Base-by-base conservation (phyloP, 2,329 filamentous ascomycete species). In the Fusarium domesticum region DNA sequence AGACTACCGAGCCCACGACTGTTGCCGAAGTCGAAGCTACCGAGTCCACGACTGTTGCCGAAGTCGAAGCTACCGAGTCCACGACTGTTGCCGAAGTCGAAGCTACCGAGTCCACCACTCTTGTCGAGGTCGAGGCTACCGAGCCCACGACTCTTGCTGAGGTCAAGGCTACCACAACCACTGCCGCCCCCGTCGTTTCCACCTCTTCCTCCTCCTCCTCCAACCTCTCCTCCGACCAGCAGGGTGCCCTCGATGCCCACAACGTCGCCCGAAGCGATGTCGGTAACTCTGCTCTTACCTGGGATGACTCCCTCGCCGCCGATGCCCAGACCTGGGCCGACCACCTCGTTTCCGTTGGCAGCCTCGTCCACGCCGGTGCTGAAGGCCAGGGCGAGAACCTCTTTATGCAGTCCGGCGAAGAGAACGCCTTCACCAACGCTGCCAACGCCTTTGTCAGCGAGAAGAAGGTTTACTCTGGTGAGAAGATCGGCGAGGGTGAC, bases 301-400 rank as follows among this genome's bases (percentile, higher is more conserved):
- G 57, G 57, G 56, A 59, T 18, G 48, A 42, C 11, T 18, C 30
- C n/a, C 57, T 59, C 18, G 54, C 51, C 19, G 38, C 57, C 4
- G 48, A 48, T 16, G 57, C 57, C 14, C 57, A 58, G 42, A 43
- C 48, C 35, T 59, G 57, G 56, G 57, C 57, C 10, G 25, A 48
- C 20, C 42, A 59, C 42, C 51, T 59, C 3, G 54, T 44, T 23
- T 45, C 46, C 12, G 15, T 54, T 14, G 56, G 54, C 25, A 48
- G 25, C 37, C 47, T 59, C 10, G 6, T 19, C 11, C 57, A 59
- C 56, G 56, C 57, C 7, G 20, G 35, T 14, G 37, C 43, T 11
- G n/a, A 16, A 2, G 57, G 35, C 35, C 37, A 55, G 33, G 57
- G 57, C 5, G 57, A 59, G 56, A 59, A 59, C 53, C 52, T 59